phyloP scores from a whole-genome alignment of 2,329 filamentous ascomycete species.

The Teratosphaeriaceae sp. region DNA sequence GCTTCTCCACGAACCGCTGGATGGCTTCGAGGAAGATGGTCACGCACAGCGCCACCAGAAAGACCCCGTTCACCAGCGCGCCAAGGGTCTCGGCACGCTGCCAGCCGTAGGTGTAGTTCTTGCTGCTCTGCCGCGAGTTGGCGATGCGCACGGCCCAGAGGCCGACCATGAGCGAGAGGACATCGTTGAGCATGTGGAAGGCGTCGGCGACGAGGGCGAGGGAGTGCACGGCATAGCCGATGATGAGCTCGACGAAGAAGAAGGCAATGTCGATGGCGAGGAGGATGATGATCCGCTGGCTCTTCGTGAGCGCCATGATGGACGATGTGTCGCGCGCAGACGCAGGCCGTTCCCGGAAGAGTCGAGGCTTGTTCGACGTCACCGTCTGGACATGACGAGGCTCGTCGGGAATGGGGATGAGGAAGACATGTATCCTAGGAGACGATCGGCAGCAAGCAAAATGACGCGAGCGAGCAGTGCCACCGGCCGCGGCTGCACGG shows the following conservation, averaged over 20 bases:
- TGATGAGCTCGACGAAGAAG: conserved; percentile 81
- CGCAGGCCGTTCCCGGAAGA: no score
- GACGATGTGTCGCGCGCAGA: no score
- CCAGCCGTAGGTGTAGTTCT: conserved; percentile 96
- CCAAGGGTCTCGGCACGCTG: conserved; percentile 95
- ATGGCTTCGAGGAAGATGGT: conserved; percentile 95
- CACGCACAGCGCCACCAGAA: conserved; percentile 90
- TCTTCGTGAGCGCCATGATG: conserved; percentile 82
- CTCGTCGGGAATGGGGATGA: no score
- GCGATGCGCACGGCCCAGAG: conserved; percentile 92
- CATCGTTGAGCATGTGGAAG: conserved; percentile 99
- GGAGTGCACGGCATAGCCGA: conserved; percentile 82
- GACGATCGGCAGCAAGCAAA: not conserved
- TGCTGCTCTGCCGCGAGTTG: conserved; percentile 69
- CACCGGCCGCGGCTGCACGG: no score
- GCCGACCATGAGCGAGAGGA: conserved; percentile 86
- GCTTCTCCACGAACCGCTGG: conserved; percentile 84
- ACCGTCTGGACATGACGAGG: not conserved
- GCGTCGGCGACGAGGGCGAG: conserved; percentile 92
- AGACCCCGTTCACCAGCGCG: conserved; percentile 94
- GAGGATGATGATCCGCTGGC: conserved; percentile 85
- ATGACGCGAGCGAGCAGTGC: not conserved
- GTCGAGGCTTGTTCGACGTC: no score
- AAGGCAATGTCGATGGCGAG: conserved; percentile 83
- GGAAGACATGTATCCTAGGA: not conserved